Evolutionary conservation across 2,329 filamentous ascomycete species (phyloP), one percentile per base, ranked within the genome.

Genomic region (Clarireedia paspali): DNA sequence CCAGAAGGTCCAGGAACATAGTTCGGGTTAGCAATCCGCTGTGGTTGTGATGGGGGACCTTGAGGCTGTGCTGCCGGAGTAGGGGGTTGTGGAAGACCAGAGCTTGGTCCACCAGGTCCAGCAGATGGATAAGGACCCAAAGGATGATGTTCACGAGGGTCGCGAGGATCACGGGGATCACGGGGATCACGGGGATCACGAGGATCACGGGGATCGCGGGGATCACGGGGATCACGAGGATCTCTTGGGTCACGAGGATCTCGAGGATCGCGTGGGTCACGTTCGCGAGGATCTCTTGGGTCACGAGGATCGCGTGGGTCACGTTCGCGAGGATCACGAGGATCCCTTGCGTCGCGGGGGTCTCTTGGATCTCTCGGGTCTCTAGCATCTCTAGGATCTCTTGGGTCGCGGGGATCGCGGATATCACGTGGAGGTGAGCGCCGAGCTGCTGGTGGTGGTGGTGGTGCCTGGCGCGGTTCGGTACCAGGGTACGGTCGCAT

Each of bases 401-500:
- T 48, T n/a, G 23, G 9, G 3, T 55, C 52, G n/a, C 47, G 47
- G 14, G 47, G 45, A 47, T 48, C 46, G 24, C 46, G 46, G 12
- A 48, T 36, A 24, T 48, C 46, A 15, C 53, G 48, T 30, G 78
- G 78, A 47, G 80, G 80, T 9, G 80, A 80, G 47, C 81, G 76
- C 56, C 80, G 75, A 39, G 80, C 10, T 34, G 30, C 30, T 34
- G 30, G 30, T 34, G 30, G 77, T 23, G 76, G 82, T 50, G 77
- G 82, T 45, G 77, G 72, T 36, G 80, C 14, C n/a, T 53, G 77
- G 34, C 78, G 75, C 46, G 73, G 78, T 58, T 78, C 77, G 48
- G 80, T 77, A 57, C 90, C 87, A 53, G 82, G 82, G 64, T 91
- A 94, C 17, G 75, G 78, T 59, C 81, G 78, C 73, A 82, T 84